Percentiles rank a stretch among this genome's conserved stretches.
These are phyloP conservation scores for Rhynchospora tenuis DNA, from an alignment of 176 grass and related monocot species.

Conservation along the genomic window DNA sequence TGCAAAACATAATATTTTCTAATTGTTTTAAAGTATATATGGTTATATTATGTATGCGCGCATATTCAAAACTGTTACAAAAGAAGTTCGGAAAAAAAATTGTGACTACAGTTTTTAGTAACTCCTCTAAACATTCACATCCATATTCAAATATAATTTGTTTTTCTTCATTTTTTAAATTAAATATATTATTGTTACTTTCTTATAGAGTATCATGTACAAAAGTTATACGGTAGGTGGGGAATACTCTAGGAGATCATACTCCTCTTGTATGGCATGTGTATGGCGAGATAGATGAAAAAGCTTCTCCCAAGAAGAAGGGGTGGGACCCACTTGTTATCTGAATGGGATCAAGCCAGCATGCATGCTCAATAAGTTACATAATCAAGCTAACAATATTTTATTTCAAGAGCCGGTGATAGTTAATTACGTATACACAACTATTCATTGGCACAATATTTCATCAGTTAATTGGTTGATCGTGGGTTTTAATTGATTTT, in stretches of 20 bases:
- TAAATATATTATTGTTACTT: no score
- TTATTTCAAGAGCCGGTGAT: background rate
- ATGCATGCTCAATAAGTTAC: background rate
- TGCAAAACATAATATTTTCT: background rate
- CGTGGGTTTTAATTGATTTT: background rate
- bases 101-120: no score
- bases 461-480: constrained; percentile 6
- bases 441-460: background rate
- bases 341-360: background rate
- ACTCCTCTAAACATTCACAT: no score
- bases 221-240: no score
- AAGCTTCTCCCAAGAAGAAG: background rate
- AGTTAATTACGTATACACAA: background rate
- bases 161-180: no score
- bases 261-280: background rate
- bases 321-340: background rate
- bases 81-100: no score
- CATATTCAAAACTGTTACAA: no score
- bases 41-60: no score
- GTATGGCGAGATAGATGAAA: background rate
- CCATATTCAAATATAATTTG: no score
- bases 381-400: background rate
- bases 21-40: no score
- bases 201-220: no score
- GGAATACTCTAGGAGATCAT: background rate